phyloP scores from a whole-genome alignment of 768 basidiomycete genomes.

The Collybia nuda region DNA sequence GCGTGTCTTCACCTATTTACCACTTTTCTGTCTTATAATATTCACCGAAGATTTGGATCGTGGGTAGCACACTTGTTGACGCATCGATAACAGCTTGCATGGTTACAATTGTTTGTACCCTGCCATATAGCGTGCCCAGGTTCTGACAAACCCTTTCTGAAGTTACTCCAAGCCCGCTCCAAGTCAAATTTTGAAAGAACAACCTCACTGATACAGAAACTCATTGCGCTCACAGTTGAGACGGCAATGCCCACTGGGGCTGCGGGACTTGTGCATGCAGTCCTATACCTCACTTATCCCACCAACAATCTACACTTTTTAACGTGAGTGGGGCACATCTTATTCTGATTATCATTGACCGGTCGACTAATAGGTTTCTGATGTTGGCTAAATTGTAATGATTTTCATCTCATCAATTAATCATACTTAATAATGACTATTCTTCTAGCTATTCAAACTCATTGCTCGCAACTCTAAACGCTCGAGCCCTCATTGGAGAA shows the following conservation, averaged over 20 bases:
- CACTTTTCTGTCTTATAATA: background rate
- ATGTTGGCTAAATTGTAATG: slow-evolving; percentile 8
- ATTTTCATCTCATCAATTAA: background rate
- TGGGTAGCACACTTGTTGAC: slow-evolving; percentile 7
- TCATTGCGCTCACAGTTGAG: slow-evolving; percentile 8
- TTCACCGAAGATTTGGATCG: slow-evolving; percentile 10
- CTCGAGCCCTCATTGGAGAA: slow-evolving; percentile 6
- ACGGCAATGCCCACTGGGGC: slow-evolving; percentile 4
- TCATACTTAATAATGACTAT: background rate
- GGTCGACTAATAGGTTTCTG: slow-evolving; percentile 1
- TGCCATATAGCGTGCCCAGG: no score
- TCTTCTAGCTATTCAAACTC: slow-evolving; percentile 9
- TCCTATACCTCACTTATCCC: slow-evolving; percentile 5
- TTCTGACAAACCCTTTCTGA: background rate
- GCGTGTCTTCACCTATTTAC: background rate
- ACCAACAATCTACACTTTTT: slow-evolving; percentile 10
- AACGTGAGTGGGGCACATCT: background rate
- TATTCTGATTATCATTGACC: background rate
- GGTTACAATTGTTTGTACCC: slow-evolving; percentile 10
- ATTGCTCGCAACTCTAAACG: slow-evolving; percentile 7
- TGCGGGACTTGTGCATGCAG: background rate
- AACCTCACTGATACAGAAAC: slow-evolving; percentile 1
- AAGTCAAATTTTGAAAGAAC: slow-evolving; percentile 1
- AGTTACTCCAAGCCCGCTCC: slow-evolving; percentile 4
- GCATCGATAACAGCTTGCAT: slow-evolving; percentile 9